A percentile compares a stretch with the other conserved stretches of the same genome.
Conservation (phyloP, 306 rosid genomes). For the Quercus gilva region DNA sequence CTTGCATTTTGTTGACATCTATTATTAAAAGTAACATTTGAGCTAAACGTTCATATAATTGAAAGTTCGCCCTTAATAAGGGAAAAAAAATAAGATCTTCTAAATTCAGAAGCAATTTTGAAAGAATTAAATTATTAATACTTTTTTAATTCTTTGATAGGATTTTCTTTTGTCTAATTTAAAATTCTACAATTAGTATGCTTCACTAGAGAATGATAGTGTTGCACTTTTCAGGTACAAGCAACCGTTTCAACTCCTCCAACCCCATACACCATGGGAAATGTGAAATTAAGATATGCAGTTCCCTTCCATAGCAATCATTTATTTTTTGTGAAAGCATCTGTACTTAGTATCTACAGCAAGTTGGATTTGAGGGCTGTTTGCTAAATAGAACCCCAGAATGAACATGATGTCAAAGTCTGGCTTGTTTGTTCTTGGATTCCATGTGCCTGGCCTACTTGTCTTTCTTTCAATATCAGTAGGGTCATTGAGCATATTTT, state of each 20-base stretch:
- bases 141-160: neutral
- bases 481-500: no score
- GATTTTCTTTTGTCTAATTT: neutral
- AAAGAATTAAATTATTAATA: neutral
- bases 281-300: neutral
- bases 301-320: neutral
- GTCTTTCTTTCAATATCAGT: no score
- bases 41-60: neutral
- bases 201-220: neutral
- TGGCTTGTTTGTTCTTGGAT: no score
- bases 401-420: no score
- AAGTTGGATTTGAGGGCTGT: no score
- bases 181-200: neutral
- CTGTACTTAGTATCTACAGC: no score
- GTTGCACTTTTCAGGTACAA: neutral
- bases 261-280: neutral
- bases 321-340: neutral
- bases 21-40: neutral
- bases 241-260: neutral
- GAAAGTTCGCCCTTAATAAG: neutral
- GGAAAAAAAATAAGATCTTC: neutral
- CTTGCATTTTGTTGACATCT: neutral
- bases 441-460: no score
- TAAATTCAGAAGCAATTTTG: neutral
- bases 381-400: no score